Evolutionary conservation across 2,329 filamentous ascomycete species (phyloP), one percentile per base, ranked within the genome.

Genomic region (Aureobasidium mangrovei): DNA sequence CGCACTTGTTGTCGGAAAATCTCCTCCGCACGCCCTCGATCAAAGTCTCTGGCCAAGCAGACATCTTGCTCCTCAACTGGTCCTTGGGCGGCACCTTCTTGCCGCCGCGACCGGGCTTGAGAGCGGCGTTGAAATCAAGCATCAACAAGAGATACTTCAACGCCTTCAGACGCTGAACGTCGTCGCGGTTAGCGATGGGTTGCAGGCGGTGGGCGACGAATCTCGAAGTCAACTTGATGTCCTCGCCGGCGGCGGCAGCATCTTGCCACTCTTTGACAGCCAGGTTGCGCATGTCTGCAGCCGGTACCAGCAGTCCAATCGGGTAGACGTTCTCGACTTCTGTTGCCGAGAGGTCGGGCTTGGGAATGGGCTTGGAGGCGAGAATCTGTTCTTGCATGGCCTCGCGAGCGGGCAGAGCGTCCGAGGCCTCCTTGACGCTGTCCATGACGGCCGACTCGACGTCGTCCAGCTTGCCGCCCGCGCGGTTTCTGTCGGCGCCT

Each of bases 201-300:
- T 80, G 69, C 7, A 89, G 72, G 39, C 86, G 81, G 53, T 74
- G 71, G 1, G 85, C 82, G 4, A 90, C 83, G 61, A 80, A 91
- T 56, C 77, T 77, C 36, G 82, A 86, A 40, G 69, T 71, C 33
- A 83, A 71, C 43, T 77, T 66, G 36, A 87, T 74, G 52, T 76
- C 74, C 60, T 83, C 74, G 32, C 77, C 76, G 27, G 77, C 76
- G 61, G 78, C 77, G n/a, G 78, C 75, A 45, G 79, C 77, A 56
- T 88, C 81, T 59, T 85, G 77, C 88, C 88, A 93, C 60, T 88
- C 83, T 63, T 81, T 81, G 56, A 91, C 78, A 8, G 83, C 80
- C 6, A 93, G 75, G 9, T 81, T 72, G 49, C 81, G 79, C 67
- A 90, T 77, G 27, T 86, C 79, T 36, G 86, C 83, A 26, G 72